Conservation (phyloP, 148 eudicot species). For the Vaccinium vitisidaea region DNA sequence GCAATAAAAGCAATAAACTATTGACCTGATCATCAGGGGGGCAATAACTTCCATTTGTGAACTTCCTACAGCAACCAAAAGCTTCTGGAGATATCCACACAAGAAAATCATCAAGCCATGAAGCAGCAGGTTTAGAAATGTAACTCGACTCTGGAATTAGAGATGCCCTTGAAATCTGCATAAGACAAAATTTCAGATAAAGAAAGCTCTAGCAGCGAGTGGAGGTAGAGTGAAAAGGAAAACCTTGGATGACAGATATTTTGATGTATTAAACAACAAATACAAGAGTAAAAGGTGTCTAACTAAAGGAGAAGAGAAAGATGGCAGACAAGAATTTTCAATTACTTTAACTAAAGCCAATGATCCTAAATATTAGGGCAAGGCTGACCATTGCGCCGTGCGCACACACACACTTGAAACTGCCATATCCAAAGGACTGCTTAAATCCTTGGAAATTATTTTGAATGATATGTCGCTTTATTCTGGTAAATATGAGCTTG, state of each 20-base stretch:
- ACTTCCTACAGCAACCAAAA: conserved; percentile 99
- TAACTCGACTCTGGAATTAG: conserved; percentile 76
- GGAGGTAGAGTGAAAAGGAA: background rate
- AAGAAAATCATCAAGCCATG: conserved; percentile 99
- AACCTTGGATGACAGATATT: background rate
- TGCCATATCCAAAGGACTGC: background rate
- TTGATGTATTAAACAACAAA: background rate
- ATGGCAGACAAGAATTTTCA: background rate
- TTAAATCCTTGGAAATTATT: background rate
- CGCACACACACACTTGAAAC: background rate
- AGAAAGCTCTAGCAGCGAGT: conserved; percentile 4
- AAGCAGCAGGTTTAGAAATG: conserved; percentile 97
- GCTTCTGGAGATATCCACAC: conserved; percentile 99
- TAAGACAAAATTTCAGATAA: conserved; percentile 8
- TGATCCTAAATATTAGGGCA: background rate
- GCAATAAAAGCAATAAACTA: conserved; percentile 12
- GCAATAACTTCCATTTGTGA: conserved; percentile 82
- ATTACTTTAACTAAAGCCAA: background rate
- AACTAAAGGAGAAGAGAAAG: conserved; percentile 2
- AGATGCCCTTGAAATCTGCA: conserved; percentile 86
- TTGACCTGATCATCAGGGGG: conserved; percentile 96
- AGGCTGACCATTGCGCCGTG: no score
- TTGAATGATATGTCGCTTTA: background rate
- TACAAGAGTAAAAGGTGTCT: background rate
- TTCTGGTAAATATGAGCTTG: background rate